Evolutionary conservation across 441 rosid species (phyloP).

Genomic region (Corymbia citriodora): DNA sequence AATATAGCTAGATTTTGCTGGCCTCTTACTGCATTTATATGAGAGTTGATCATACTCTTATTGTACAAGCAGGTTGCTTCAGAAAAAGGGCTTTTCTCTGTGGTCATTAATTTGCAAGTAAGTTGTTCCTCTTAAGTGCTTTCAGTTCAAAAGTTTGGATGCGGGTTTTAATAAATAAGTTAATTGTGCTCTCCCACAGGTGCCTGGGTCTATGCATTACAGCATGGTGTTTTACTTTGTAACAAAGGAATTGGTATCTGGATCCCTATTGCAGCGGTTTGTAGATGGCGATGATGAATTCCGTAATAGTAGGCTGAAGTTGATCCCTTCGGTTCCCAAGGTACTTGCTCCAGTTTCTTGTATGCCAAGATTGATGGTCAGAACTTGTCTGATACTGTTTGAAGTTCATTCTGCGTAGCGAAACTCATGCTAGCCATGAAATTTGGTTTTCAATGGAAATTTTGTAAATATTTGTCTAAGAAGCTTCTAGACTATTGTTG

Average conservation of each 20-base stretch:
- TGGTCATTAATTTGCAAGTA: slow-evolving; percentile 93
- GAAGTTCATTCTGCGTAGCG: background rate
- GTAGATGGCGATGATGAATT: slow-evolving; percentile 99
- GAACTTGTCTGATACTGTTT: background rate
- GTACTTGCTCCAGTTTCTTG: slow-evolving; percentile 27
- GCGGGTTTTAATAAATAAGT: background rate
- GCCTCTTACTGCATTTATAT: background rate
- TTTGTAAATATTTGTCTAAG: background rate
- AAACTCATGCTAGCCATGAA: background rate
- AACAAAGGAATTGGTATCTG: slow-evolving; percentile 59
- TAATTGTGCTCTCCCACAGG: slow-evolving; percentile 37
- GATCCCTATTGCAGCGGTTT: slow-evolving; percentile 94
- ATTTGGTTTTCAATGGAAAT: background rate
- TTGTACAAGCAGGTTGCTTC: slow-evolving; percentile 72
- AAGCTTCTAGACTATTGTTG: background rate
- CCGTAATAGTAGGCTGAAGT: slow-evolving; percentile 94
- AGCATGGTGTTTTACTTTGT: slow-evolving; percentile 99
- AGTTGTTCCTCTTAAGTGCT: slow-evolving; percentile 27
- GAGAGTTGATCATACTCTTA: background rate
- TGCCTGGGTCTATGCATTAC: slow-evolving; percentile 95
- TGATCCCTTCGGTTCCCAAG: slow-evolving; percentile 95
- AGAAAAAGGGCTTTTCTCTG: slow-evolving; percentile 80
- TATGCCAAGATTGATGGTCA: background rate
- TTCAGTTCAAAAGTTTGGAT: background rate
- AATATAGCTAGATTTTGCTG: background rate